Percentiles rank a stretch among this genome's conserved stretches.
phyloP scores from a whole-genome alignment of 805 yeast genomes.

The Cyberlindnera petersonii region DNA sequence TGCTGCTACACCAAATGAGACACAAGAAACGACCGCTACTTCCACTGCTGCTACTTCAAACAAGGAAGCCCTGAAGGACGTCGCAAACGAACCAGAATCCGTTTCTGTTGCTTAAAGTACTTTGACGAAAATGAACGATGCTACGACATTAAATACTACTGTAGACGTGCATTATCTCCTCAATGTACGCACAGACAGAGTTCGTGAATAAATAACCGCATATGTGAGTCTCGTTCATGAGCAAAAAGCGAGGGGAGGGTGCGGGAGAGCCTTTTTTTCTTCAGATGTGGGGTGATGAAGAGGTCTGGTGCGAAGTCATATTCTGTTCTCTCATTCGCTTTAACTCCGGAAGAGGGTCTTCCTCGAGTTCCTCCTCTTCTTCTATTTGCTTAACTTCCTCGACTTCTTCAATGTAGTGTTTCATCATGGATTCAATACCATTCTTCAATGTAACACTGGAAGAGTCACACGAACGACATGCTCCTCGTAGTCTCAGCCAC shows the following conservation, averaged over 20 bases:
- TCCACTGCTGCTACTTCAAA: no score
- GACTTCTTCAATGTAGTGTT: constrained; percentile 67
- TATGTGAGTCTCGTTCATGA: no score
- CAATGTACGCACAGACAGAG: constrained; percentile 1
- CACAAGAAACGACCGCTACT: no score
- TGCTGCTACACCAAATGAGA: no score
- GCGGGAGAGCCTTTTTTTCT: neutral
- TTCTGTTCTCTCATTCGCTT: constrained; percentile 17
- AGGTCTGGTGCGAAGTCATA: constrained; percentile 5
- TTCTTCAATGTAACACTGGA: constrained; percentile 61
- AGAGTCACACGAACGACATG: constrained; percentile 69
- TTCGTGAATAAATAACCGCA: constrained; percentile 9
- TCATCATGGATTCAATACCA: constrained; percentile 70
- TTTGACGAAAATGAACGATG: neutral
- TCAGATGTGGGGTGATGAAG: constrained; percentile 22
- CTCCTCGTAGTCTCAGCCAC: constrained; percentile 57
- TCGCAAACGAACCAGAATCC: constrained; percentile 1
- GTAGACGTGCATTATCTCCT: neutral
- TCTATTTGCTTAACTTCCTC: constrained; percentile 50
- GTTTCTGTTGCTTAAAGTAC: neutral
- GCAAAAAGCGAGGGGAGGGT: no score
- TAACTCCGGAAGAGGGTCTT: constrained; percentile 14
- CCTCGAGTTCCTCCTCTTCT: constrained; percentile 32
- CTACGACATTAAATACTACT: neutral
- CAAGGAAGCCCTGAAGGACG: no score